Conservation (phyloP, 345 rosid genomes). For the Lepidium didymum region DNA sequence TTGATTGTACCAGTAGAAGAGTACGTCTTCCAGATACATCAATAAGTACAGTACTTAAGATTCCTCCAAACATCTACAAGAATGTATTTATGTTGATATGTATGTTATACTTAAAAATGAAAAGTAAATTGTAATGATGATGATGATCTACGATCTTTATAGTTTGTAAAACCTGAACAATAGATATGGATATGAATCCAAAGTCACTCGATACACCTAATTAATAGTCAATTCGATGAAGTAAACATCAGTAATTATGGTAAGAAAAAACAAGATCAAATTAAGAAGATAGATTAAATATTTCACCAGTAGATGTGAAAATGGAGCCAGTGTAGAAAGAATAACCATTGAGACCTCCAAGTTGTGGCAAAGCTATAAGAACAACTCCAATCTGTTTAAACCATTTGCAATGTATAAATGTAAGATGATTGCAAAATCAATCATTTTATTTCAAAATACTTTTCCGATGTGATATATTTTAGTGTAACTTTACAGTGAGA, state of each 20-base stretch:
- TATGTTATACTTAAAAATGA: background rate
- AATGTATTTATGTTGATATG: too few species aligned
- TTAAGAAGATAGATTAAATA: background rate
- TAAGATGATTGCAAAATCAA: background rate
- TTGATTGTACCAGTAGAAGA: conserved; percentile 55
- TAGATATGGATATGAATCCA: conserved; percentile 67
- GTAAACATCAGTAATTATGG: background rate
- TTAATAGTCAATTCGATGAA: background rate
- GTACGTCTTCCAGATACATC: conserved; percentile 74
- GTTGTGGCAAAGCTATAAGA: conserved; percentile 73
- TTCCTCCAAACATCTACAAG: conserved; percentile 59
- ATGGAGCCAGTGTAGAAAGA: conserved; percentile 50
- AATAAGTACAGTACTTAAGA: conserved; percentile 55
- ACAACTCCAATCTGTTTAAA: conserved; percentile 53
- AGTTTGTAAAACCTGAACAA: conserved; percentile 52
- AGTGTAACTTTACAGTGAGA: conserved; percentile 5
- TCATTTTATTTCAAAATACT: background rate
- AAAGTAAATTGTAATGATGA: background rate
- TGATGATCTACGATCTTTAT: background rate
- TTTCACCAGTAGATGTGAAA: conserved; percentile 46
- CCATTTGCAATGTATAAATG: background rate
- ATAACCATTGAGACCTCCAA: conserved; percentile 63
- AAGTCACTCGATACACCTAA: conserved; percentile 64
- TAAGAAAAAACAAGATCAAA: background rate
- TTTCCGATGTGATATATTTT: background rate